Percentiles rank a stretch among this genome's conserved stretches.
phyloP scores from a whole-genome alignment of 805 yeast species.

The Ogataea populi-albae region DNA sequence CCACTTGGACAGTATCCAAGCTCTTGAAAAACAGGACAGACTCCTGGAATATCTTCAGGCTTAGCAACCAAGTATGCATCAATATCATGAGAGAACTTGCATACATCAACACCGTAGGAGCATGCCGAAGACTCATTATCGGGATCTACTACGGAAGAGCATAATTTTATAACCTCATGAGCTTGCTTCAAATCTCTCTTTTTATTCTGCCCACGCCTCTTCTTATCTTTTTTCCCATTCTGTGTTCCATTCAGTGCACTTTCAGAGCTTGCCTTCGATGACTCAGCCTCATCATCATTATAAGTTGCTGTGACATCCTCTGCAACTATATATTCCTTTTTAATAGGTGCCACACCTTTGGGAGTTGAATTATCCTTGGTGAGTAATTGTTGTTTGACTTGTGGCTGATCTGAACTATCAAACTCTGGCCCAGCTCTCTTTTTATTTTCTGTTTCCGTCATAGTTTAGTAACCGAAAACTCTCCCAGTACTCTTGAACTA shows the following conservation, averaged over 20 bases:
- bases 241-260: conserved; percentile 31
- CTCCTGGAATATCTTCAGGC: conserved; percentile 68
- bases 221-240: conserved; percentile 30
- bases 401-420: conserved; percentile 2
- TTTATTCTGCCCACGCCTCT: conserved; percentile 38
- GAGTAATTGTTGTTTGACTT: conserved; percentile 1
- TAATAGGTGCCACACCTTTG: conserved; percentile 75
- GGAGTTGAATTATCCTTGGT: conserved; percentile 15
- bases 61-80: conserved; percentile 61
- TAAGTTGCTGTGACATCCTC: conserved; percentile 17
- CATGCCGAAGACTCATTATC: conserved; percentile 43
- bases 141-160: conserved; percentile 62
- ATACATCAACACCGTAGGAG: conserved; percentile 62
- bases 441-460: conserved; percentile 6
- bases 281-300: conserved; percentile 49
- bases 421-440: conserved; percentile 14
- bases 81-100: conserved; percentile 78
- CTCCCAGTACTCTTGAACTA: too few relatives aligned
- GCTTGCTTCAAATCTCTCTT: conserved; percentile 68
- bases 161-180: conserved; percentile 61
- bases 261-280: conserved; percentile 43
- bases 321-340: conserved; percentile 59
- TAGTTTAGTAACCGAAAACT: too few relatives aligned
- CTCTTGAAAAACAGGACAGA: conserved; percentile 79
- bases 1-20: conserved; percentile 93